Evolutionary conservation across 106 monocot species (phyloP).

Genomic region (Dioscorea dumetorum): DNA sequence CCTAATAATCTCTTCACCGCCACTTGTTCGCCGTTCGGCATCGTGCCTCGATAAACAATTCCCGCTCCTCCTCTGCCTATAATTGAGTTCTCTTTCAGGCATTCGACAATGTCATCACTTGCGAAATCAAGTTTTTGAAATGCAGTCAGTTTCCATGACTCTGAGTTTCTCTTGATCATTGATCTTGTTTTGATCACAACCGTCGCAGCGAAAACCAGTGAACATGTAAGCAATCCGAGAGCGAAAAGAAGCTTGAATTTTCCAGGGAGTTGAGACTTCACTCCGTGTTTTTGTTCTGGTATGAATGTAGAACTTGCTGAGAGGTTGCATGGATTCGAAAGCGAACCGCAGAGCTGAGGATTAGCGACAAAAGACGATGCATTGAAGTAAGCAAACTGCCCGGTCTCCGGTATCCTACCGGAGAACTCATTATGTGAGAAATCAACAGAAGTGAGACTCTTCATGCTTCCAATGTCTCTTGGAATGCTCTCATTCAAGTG

Average conservation of each 20-base stretch:
- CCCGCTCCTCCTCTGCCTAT: slow-evolving; percentile 52
- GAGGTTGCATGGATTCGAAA: slow-evolving; percentile 35
- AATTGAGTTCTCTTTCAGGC: slow-evolving; percentile 54
- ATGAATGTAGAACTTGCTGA: slow-evolving; percentile 7
- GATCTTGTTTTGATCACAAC: slow-evolving; percentile 30
- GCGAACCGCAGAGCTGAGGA: slow-evolving; percentile 24
- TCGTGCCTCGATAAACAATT: slow-evolving; percentile 41
- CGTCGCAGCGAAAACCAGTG: slow-evolving; percentile 31
- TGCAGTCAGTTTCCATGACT: slow-evolving; percentile 64
- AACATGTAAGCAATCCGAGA: slow-evolving; percentile 32
- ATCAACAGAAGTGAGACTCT: slow-evolving; percentile 48
- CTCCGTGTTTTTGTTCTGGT: background rate
- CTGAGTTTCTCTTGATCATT: slow-evolving; percentile 27
- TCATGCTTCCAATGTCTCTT: slow-evolving; percentile 43
- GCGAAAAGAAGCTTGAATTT: slow-evolving; percentile 46
- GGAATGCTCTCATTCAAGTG: slow-evolving; percentile 40
- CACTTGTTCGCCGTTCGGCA: slow-evolving; percentile 36
- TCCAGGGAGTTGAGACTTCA: slow-evolving; percentile 15
- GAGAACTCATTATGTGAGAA: slow-evolving; percentile 56
- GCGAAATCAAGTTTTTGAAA: slow-evolving; percentile 66
- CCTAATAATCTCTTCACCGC: slow-evolving; percentile 50
- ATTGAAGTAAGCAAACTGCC: slow-evolving; percentile 55
- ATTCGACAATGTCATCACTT: slow-evolving; percentile 48
- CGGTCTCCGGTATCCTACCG: slow-evolving; percentile 32
- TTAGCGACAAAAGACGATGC: slow-evolving; percentile 38